Base-by-base conservation (phyloP, 129 eudicot genomes). In the Arctium lappa region DNA sequence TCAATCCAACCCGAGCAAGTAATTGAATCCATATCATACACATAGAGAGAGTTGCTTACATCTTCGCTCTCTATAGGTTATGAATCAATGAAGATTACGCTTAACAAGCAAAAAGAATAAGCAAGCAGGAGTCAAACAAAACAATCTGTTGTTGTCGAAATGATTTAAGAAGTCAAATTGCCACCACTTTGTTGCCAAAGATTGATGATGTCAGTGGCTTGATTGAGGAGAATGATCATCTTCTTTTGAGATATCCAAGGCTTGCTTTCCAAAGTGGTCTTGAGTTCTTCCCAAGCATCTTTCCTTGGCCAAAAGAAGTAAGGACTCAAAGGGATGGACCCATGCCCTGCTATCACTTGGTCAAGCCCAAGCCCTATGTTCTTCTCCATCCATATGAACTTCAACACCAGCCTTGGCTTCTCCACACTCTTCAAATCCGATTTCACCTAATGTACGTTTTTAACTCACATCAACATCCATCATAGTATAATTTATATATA, bases 251-350 rank as follows among this genome's bases (percentile, higher is more conserved):
- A 90, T 8, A 95, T 92, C 99, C 99, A 95, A 15, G 97, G 97
- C 84, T 93, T 95, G 88, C 94, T 91, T 90, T 95, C 99, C 40
- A 95, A 88, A 38, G 96, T 88, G 37, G 94, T 86, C 85, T 95
- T 95, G 73, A 95, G 97, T 86, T 95, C 99, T 88, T 95, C 99
- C 99, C 99, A 95, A n/a, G 99, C 99, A 86, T 95, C 99, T 87
- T 96, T 96, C 82, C 99, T 91, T 0, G 99, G 99, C 99, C 99
- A 96, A 79, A 96, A 96, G 87, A 83, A 96, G 90, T 96, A 96
- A 11, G 99, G 97, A 65, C 99, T 93, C 88, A 96, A 83, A 4
- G 99, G 99, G 66, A 90, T 84, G 29, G 90, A 85, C n/a, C 99
- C 99, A 75, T 91, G 91, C 30, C 97, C 99, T 34, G 93, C 91